phyloP scores from a whole-genome alignment of 441 rosid species.

The Euphorbia celastroides region DNA sequence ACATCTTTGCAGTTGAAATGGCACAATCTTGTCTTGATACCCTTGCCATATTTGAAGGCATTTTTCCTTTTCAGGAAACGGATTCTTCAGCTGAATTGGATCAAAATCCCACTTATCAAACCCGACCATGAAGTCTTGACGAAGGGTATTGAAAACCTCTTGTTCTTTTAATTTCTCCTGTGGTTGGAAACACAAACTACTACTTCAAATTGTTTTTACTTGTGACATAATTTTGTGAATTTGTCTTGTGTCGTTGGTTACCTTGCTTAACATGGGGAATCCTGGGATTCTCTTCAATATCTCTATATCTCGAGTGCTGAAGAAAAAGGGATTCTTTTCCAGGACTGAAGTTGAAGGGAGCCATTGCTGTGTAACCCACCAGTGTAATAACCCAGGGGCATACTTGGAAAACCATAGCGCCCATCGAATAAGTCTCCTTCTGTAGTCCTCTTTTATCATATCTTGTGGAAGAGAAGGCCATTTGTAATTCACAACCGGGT shows the following conservation, averaged over 20 bases:
- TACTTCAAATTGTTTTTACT: conserved; percentile 1
- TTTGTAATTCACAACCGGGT: conserved; percentile 60
- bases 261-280: too few species aligned
- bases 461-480: conserved; percentile 68
- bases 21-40: conserved; percentile 41
- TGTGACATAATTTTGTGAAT: too few species aligned
- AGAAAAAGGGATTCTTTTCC: conserved; percentile 9
- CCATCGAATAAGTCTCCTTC: conserved; percentile 16
- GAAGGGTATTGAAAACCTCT: conserved; percentile 37
- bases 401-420: conserved; percentile 48
- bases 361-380: conserved; percentile 81
- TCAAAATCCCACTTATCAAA: conserved; percentile 56
- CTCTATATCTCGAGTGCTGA: conserved; percentile 34
- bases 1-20: conserved; percentile 41
- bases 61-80: conserved; percentile 31
- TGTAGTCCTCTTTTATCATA: conserved; percentile 29
- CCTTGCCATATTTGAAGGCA: conserved; percentile 54
- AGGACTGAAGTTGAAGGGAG: conserved; percentile 47
- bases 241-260: too few species aligned
- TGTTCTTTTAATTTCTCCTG: conserved; percentile 35
- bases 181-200: background rate
- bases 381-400: conserved; percentile 60
- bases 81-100: conserved; percentile 37
- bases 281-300: conserved; percentile 33
- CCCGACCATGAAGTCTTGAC: conserved; percentile 34